A percentile compares a stretch with the other conserved stretches of the same genome.
phyloP scores from a whole-genome alignment of 2,329 filamentous ascomycete species.

The Trichoderma asperellum region DNA sequence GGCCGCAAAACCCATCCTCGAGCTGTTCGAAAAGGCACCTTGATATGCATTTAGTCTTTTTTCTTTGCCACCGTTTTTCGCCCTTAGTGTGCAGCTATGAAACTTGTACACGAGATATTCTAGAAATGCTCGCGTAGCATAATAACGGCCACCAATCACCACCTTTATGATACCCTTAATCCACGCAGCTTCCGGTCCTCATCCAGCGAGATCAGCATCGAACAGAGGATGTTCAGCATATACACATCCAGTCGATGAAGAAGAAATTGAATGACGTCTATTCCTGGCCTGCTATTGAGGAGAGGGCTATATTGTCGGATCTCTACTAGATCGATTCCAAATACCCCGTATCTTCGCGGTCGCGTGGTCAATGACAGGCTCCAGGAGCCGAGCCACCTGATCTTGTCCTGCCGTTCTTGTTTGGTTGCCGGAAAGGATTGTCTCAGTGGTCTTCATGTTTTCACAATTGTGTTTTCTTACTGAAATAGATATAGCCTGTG shows the following conservation, averaged over 20 bases:
- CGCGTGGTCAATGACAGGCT: background rate
- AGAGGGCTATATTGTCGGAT: background rate
- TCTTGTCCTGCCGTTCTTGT: background rate
- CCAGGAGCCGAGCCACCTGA: background rate
- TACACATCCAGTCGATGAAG: background rate
- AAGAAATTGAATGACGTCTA: background rate
- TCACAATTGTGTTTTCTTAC: no score
- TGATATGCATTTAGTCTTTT: conserved; percentile 38
- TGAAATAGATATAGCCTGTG: background rate
- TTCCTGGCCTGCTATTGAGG: background rate
- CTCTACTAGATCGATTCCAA: background rate
- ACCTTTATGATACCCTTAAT: conserved; percentile 9
- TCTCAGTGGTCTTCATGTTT: background rate
- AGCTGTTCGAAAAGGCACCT: conserved; percentile 76
- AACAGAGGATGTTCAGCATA: fast-evolving
- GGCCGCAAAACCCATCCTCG: conserved; percentile 87
- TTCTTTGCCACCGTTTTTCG: background rate
- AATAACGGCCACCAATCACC: background rate
- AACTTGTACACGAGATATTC: background rate
- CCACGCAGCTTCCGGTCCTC: background rate
- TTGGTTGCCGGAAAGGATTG: background rate
- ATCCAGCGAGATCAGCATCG: background rate
- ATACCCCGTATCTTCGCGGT: background rate
- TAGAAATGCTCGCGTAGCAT: background rate
- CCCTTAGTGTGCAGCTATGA: background rate